Conservation (phyloP, 352 stramenopile genomes). For the Pythium volutum region DNA sequence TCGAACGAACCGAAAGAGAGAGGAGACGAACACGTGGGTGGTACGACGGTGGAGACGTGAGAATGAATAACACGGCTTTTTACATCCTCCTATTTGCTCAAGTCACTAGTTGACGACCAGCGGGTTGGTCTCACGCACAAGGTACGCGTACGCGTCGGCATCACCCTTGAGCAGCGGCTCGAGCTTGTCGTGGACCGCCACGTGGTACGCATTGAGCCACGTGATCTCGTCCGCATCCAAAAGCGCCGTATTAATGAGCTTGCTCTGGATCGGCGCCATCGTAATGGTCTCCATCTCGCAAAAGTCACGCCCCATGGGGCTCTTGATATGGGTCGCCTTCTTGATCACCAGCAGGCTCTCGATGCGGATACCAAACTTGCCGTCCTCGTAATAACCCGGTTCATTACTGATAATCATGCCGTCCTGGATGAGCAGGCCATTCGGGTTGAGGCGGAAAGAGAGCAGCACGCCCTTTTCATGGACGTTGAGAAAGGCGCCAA, state of each 20-base stretch:
- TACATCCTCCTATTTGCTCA: not conserved
- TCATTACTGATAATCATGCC: slow-evolving; percentile 99
- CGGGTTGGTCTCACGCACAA: slow-evolving; percentile 71
- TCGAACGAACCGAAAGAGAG: not conserved
- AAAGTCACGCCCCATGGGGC: slow-evolving; percentile 83
- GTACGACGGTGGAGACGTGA: not conserved
- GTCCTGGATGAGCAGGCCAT: slow-evolving; percentile 76
- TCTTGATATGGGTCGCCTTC: slow-evolving; percentile 72
- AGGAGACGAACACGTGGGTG: not conserved
- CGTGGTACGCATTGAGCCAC: slow-evolving; percentile 96
- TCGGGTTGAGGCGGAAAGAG: slow-evolving; percentile 84
- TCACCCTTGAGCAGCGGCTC: slow-evolving; percentile 81
- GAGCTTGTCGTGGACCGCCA: slow-evolving; percentile 90
- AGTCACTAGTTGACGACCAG: slow-evolving; percentile 30
- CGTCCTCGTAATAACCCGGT: slow-evolving; percentile 98
- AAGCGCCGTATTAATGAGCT: slow-evolving; percentile 93
- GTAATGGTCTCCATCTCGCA: slow-evolving; percentile 97
- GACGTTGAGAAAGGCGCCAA: slow-evolving; percentile 96
- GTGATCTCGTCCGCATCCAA: slow-evolving; percentile 90
- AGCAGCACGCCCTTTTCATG: slow-evolving; percentile 92
- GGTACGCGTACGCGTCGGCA: slow-evolving; percentile 63
- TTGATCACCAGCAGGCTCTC: slow-evolving; percentile 97
- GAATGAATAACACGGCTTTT: not conserved
- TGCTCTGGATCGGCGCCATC: slow-evolving; percentile 97
- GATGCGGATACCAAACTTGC: slow-evolving; percentile 98